Percentiles rank a stretch among this genome's conserved stretches.
phyloP scores from a whole-genome alignment of 441 rosid species.

The Geranium incanum region DNA sequence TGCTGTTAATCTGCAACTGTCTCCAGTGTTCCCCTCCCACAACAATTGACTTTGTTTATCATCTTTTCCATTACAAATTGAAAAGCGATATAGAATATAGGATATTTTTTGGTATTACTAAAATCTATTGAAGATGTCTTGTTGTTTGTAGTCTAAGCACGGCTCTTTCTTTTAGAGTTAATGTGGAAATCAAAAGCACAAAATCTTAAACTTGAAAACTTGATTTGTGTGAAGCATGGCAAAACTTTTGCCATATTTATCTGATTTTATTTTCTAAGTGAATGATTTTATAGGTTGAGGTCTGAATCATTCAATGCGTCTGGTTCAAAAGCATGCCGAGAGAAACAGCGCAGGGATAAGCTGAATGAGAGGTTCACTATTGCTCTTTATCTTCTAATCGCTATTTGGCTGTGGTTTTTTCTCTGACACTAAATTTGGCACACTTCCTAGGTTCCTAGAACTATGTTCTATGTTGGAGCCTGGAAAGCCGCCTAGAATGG shows the following conservation, averaged over 20 bases:
- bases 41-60: neutral
- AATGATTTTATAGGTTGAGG: conserved; percentile 50
- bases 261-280: conserved; percentile 2
- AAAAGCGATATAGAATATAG: too few relatives aligned
- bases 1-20: too few relatives aligned
- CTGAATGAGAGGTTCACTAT: conserved; percentile 64
- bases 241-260: neutral
- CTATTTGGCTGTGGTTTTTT: neutral
- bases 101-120: too few relatives aligned
- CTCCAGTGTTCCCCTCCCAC: neutral
- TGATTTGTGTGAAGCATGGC: too few relatives aligned
- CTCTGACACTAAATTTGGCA: neutral
- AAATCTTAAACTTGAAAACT: too few relatives aligned
- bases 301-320: conserved; percentile 58
- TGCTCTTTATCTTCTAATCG: neutral
- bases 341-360: conserved; percentile 90
- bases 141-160: too few relatives aligned
- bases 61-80: neutral
- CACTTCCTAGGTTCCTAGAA: conserved; percentile 62
- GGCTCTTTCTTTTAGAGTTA: too few relatives aligned
- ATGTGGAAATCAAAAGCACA: too few relatives aligned
- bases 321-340: conserved; percentile 96
- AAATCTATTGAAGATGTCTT: too few relatives aligned
- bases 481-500: conserved; percentile 87
- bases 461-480: conserved; percentile 78